A percentile compares a stretch with the other conserved stretches of the same genome.
Evolutionary conservation across 1,139 yeast genomes (phyloP).

Genomic region (Debaryomyces fabryi): DNA sequence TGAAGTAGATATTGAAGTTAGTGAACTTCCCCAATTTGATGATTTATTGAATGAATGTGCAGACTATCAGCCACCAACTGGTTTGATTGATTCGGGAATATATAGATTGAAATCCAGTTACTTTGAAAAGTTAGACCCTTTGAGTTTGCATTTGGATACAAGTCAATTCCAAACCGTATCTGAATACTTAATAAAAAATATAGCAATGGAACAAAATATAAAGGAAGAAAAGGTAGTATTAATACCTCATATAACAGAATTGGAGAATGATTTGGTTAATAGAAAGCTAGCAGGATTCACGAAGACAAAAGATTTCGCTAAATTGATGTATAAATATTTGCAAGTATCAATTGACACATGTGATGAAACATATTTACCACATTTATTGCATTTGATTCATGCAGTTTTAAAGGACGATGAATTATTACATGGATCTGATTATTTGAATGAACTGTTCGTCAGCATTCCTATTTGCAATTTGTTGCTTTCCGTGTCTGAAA

Average conservation of each 20-base stretch:
- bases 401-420: conserved; percentile 64
- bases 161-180: conserved; percentile 35
- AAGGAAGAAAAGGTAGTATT: conserved; percentile 47
- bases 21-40: conserved; percentile 41
- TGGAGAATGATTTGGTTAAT: conserved; percentile 44
- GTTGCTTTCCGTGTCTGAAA: conserved; percentile 52
- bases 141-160: conserved; percentile 39
- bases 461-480: conserved; percentile 59
- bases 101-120: conserved; percentile 47
- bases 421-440: conserved; percentile 35
- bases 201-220: conserved; percentile 30
- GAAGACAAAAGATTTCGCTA: conserved; percentile 55
- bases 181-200: conserved; percentile 32
- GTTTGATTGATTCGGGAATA: conserved; percentile 43
- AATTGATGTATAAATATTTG: conserved; percentile 57
- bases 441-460: conserved; percentile 49
- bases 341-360: conserved; percentile 52
- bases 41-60: conserved; percentile 41
- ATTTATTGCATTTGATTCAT: conserved; percentile 66
- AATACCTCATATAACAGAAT: conserved; percentile 30
- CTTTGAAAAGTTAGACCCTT: conserved; percentile 40
- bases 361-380: conserved; percentile 58
- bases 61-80: conserved; percentile 44
- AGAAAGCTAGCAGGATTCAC: conserved; percentile 51
- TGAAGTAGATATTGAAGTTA: conserved; percentile 37